Evolutionary conservation across 139 green algal species (phyloP).

Genomic region (Ulvella scutata): DNA sequence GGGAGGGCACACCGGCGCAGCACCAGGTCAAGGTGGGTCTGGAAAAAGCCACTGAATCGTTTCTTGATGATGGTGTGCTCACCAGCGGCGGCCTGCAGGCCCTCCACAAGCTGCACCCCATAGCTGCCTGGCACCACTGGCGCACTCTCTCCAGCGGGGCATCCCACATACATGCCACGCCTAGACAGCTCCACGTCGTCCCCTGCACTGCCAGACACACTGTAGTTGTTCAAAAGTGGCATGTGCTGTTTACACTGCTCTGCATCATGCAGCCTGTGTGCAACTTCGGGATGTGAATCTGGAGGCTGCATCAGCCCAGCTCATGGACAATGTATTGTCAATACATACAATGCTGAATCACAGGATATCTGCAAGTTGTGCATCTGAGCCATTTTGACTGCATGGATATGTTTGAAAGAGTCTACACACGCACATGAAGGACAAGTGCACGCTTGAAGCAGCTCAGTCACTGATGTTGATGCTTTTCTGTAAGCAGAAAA

Average conservation of each 20-base stretch:
- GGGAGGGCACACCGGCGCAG: slow-evolving; percentile 15
- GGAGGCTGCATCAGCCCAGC: neutral
- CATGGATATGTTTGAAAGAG: too few relatives aligned
- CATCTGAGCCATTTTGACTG: too few relatives aligned
- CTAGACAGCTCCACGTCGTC: too few relatives aligned
- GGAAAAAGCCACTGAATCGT: slow-evolving; percentile 44
- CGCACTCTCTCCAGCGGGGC: too few relatives aligned
- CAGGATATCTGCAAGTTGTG: too few relatives aligned
- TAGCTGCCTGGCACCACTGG: slow-evolving; percentile 19
- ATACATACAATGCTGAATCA: neutral
- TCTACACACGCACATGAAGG: neutral
- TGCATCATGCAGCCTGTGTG: too few relatives aligned
- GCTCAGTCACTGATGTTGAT: too few relatives aligned
- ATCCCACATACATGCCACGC: too few relatives aligned
- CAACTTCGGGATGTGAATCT: too few relatives aligned
- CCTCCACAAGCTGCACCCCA: slow-evolving; percentile 21
- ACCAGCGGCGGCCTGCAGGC: slow-evolving; percentile 10
- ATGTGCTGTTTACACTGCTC: too few relatives aligned
- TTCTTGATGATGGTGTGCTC: slow-evolving; percentile 46
- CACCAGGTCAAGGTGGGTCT: slow-evolving; percentile 41
- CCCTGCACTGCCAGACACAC: slow-evolving; percentile 6
- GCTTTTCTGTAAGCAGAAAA: neutral
- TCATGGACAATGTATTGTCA: neutral
- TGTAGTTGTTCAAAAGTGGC: neutral
- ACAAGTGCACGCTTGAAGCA: too few relatives aligned